These are phyloP conservation scores for Gymnopus androsaceus DNA, from an alignment of 1,284 basidiomycete genomes.

Conservation along the genomic window DNA sequence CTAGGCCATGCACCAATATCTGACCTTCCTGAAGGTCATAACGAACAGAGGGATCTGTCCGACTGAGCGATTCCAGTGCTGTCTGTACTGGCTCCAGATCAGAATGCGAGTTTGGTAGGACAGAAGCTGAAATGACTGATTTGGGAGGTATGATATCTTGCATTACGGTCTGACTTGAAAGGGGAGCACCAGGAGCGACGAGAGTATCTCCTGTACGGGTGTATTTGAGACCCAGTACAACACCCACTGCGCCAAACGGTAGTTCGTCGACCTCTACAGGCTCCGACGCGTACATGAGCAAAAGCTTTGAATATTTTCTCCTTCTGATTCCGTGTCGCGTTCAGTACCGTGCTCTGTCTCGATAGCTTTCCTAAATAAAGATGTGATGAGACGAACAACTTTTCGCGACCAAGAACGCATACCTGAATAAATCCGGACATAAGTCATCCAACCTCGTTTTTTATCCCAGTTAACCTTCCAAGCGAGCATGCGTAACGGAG, in stretches of 20 bases:
- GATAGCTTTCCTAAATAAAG: constrained; percentile 59
- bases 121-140: constrained; percentile 76
- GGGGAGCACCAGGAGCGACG: constrained; percentile 45
- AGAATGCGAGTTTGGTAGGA: constrained; percentile 80
- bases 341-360: constrained; percentile 65
- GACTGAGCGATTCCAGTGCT: constrained; percentile 73
- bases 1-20: constrained; percentile 81
- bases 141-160: constrained; percentile 74
- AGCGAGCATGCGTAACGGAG: constrained; percentile 67
- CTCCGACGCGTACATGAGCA: constrained; percentile 80
- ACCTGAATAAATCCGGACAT: constrained; percentile 88
- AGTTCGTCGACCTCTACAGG: constrained; percentile 81
- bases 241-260: constrained; percentile 82
- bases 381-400: constrained; percentile 7
- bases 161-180: constrained; percentile 44
- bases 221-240: constrained; percentile 79
- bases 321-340: constrained; percentile 66
- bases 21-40: constrained; percentile 81
- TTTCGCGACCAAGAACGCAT: constrained; percentile 20
- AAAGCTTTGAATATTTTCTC: constrained; percentile 79
- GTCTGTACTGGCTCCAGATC: constrained; percentile 77
- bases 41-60: constrained; percentile 85
- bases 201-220: constrained; percentile 91
- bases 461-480: constrained; percentile 92
- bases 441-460: constrained; percentile 87